Evolutionary conservation across 768 basidiomycete species (phyloP).

Genomic region (Pleurotus cornucopiae): DNA sequence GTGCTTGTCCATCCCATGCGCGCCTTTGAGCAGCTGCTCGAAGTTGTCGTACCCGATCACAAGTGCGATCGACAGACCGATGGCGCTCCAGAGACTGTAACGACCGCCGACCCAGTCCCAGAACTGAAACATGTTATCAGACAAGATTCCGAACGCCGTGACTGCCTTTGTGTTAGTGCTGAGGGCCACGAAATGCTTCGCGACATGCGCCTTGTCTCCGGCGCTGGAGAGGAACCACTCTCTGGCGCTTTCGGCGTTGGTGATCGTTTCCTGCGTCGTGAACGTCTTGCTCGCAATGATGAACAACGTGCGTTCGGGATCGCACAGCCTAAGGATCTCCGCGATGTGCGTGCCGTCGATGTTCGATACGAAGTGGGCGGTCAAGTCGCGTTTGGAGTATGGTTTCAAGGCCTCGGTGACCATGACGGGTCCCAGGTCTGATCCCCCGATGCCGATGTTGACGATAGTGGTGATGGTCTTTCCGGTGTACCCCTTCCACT

Average conservation of each 20-base stretch:
- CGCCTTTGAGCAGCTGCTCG: conserved; percentile 82
- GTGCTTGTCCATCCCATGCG: conserved; percentile 97
- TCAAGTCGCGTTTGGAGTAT: conserved; percentile 87
- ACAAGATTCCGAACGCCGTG: conserved; percentile 86
- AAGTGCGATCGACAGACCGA: conserved; percentile 91
- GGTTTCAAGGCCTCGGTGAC: conserved; percentile 95
- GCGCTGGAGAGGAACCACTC: conserved; percentile 90
- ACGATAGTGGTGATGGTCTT: conserved; percentile 93
- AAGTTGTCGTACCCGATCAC: conserved; percentile 95
- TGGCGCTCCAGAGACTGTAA: conserved; percentile 98
- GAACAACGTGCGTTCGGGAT: conserved; percentile 93
- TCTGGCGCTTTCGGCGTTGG: conserved; percentile 91
- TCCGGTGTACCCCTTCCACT: conserved; percentile 97
- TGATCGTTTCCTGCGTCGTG: conserved; percentile 99
- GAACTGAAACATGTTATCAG: conserved; percentile 98
- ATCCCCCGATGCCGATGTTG: conserved; percentile 99
- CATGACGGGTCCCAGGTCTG: conserved; percentile 98
- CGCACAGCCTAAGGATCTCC: conserved; percentile 74
- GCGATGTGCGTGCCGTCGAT: conserved; percentile 98
- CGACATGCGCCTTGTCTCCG: conserved; percentile 85
- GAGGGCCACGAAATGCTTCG: conserved; percentile 98
- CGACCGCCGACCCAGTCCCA: conserved; percentile 99
- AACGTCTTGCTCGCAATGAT: conserved; percentile 94
- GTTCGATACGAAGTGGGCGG: conserved; percentile 89
- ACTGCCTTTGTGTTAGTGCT: conserved; percentile 96